Conservation (phyloP, 2,329 filamentous ascomycete genomes). For the Hypoxylon sp. region DNA sequence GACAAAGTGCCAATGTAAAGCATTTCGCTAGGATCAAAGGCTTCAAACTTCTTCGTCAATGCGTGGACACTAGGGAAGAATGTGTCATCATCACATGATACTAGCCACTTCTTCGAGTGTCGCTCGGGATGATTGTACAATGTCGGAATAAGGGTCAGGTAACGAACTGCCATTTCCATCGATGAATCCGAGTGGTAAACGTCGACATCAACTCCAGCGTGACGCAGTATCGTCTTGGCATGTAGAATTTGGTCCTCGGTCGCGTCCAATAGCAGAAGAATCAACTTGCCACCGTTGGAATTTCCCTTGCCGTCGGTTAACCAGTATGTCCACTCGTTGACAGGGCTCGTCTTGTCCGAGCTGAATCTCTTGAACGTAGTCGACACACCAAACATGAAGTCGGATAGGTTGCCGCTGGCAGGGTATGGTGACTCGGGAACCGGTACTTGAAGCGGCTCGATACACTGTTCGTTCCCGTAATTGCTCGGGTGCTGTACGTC, state of each 20-base stretch:
- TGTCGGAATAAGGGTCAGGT: slow-evolving; percentile 68
- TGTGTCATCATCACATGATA: slow-evolving; percentile 75
- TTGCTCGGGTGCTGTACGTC: slow-evolving; percentile 61
- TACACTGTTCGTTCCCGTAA: slow-evolving; percentile 61
- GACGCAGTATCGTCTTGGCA: slow-evolving; percentile 62
- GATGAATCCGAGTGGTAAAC: slow-evolving; percentile 68
- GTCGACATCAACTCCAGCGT: slow-evolving; percentile 69
- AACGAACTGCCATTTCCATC: slow-evolving; percentile 71
- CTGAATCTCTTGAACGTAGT: slow-evolving; percentile 70
- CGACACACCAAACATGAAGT: slow-evolving; percentile 72
- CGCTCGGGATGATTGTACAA: slow-evolving; percentile 68
- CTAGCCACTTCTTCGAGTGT: slow-evolving; percentile 69
- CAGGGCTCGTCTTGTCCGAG: slow-evolving; percentile 65
- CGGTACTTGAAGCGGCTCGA: slow-evolving; percentile 65
- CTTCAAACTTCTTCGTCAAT: slow-evolving; percentile 65
- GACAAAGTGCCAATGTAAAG: slow-evolving; percentile 74
- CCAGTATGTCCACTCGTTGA: slow-evolving; percentile 73
- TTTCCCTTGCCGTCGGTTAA: slow-evolving; percentile 69
- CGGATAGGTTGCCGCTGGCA: slow-evolving; percentile 66
- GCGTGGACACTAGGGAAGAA: slow-evolving; percentile 73
- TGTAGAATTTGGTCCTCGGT: slow-evolving; percentile 66
- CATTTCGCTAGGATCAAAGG: slow-evolving; percentile 66
- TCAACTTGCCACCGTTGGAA: slow-evolving; percentile 70
- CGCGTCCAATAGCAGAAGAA: slow-evolving; percentile 69
- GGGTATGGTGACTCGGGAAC: slow-evolving; percentile 67